Evolutionary conservation across 73 alveolate genomes (phyloP).

Genomic region (Symbiodinium natans): DNA sequence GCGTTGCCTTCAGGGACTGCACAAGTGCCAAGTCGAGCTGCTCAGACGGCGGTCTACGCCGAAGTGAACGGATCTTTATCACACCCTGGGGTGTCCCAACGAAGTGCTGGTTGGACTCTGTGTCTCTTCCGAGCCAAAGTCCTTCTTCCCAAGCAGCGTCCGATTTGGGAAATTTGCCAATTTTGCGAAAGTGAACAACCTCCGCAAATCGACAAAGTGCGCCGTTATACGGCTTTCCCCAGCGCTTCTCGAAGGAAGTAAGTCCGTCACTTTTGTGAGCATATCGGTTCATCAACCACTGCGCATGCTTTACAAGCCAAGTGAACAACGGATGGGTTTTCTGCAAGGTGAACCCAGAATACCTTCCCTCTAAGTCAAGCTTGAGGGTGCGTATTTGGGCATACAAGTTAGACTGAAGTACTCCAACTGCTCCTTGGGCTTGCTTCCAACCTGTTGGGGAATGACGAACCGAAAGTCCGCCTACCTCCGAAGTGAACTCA

Average conservation of each 20-base stretch:
- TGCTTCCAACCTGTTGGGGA: conserved; percentile 38
- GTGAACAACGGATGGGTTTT: background rate
- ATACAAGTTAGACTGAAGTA: background rate
- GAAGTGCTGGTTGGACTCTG: conserved; percentile 7
- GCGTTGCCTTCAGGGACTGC: background rate
- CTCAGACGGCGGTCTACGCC: background rate
- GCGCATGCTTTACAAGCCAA: conserved; percentile 27
- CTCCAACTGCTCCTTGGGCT: conserved; percentile 8
- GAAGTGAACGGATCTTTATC: background rate
- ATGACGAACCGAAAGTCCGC: background rate
- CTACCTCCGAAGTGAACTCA: background rate
- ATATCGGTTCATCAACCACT: background rate
- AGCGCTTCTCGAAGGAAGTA: background rate
- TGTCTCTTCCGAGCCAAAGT: conserved; percentile 44
- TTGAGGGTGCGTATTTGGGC: background rate
- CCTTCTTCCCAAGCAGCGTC: background rate
- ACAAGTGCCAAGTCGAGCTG: background rate
- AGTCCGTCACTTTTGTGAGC: background rate
- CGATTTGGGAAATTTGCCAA: background rate
- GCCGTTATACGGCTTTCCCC: background rate
- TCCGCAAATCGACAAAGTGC: conserved; percentile 1
- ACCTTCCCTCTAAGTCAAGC: background rate
- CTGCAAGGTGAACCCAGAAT: background rate
- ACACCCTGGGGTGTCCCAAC: background rate
- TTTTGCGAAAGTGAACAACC: background rate